Percentiles rank a stretch among this genome's conserved stretches.
phyloP scores from a whole-genome alignment of 257 asterid species.

The Solanum piurae region DNA sequence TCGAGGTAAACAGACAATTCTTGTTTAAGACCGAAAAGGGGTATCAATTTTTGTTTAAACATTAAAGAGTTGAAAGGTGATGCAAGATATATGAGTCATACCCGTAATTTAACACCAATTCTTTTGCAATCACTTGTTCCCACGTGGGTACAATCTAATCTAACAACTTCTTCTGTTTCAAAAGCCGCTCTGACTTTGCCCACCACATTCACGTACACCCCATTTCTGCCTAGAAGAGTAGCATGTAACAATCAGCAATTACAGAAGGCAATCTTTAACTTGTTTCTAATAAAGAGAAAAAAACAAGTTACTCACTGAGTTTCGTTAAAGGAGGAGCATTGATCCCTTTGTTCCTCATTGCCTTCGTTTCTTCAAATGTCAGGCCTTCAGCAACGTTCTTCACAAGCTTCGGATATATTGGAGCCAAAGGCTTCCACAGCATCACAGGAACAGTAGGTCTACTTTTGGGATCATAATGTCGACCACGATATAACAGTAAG shows the following conservation, averaged over 20 bases:
- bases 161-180: slow-evolving; percentile 61
- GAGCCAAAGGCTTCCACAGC: slow-evolving; percentile 81
- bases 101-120: slow-evolving; percentile 82
- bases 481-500: slow-evolving; percentile 62
- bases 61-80: background rate
- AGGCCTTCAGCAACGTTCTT: slow-evolving; percentile 73
- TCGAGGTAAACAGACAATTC: background rate
- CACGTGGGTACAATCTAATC: slow-evolving; percentile 64
- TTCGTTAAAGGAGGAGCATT: slow-evolving; percentile 64
- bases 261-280: background rate
- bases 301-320: slow-evolving; percentile 41
- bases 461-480: slow-evolving; percentile 48
- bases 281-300: background rate
- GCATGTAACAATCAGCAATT: background rate
- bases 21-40: background rate
- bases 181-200: slow-evolving; percentile 64
- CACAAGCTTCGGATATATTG: slow-evolving; percentile 85
- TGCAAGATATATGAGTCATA: slow-evolving; percentile 12
- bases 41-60: background rate
- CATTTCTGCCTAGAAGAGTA: slow-evolving; percentile 46
- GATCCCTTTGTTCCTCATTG: slow-evolving; percentile 66
- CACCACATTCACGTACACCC: slow-evolving; percentile 79
- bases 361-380: slow-evolving; percentile 76
- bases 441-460: slow-evolving; percentile 52
- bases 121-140: slow-evolving; percentile 88